A percentile compares a stretch with the other conserved stretches of the same genome.
Evolutionary conservation across 2,329 filamentous ascomycete genomes (phyloP).

Genomic region (Cercospora sp.): DNA sequence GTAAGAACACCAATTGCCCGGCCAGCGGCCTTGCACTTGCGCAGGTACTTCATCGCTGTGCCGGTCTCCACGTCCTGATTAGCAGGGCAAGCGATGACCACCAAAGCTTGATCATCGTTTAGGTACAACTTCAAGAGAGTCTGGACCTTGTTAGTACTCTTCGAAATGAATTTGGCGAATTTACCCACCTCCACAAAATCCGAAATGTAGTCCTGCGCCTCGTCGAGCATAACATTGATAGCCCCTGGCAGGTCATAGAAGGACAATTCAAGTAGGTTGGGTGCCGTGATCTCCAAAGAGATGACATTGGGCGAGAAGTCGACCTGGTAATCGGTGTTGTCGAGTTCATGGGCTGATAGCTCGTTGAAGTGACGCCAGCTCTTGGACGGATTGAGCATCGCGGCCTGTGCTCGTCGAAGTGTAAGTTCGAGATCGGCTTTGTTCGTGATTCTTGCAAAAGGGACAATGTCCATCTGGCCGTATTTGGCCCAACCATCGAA

Average conservation of each 20-base stretch:
- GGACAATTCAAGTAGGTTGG: slow-evolving; percentile 68
- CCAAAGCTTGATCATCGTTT: slow-evolving; percentile 65
- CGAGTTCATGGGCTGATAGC: slow-evolving; percentile 31
- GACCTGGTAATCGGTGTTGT: slow-evolving; percentile 39
- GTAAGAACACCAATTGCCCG: slow-evolving; percentile 65
- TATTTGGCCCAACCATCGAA: slow-evolving; percentile 67
- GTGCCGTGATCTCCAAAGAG: slow-evolving; percentile 71
- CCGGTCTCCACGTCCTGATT: slow-evolving; percentile 76
- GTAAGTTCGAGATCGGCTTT: slow-evolving; percentile 65
- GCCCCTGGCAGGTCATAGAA: slow-evolving; percentile 87
- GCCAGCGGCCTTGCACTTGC: slow-evolving; percentile 41
- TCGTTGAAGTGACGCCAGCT: slow-evolving; percentile 46
- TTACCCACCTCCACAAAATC: slow-evolving; percentile 58
- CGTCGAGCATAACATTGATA: slow-evolving; percentile 66
- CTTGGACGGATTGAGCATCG: slow-evolving; percentile 67
- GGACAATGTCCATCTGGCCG: slow-evolving; percentile 46
- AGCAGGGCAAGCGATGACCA: slow-evolving; percentile 76
- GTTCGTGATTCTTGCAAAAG: slow-evolving; percentile 64
- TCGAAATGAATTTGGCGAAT: neutral
- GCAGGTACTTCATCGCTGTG: slow-evolving; percentile 65
- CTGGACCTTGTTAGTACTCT: neutral
- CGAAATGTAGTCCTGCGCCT: slow-evolving; percentile 66
- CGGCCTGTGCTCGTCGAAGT: slow-evolving; percentile 73
- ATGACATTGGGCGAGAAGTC: slow-evolving; percentile 84
- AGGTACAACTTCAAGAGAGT: slow-evolving; percentile 64